phyloP scores from a whole-genome alignment of 192 early-diverging fungal species.

The Allomyces javanicus region DNA sequence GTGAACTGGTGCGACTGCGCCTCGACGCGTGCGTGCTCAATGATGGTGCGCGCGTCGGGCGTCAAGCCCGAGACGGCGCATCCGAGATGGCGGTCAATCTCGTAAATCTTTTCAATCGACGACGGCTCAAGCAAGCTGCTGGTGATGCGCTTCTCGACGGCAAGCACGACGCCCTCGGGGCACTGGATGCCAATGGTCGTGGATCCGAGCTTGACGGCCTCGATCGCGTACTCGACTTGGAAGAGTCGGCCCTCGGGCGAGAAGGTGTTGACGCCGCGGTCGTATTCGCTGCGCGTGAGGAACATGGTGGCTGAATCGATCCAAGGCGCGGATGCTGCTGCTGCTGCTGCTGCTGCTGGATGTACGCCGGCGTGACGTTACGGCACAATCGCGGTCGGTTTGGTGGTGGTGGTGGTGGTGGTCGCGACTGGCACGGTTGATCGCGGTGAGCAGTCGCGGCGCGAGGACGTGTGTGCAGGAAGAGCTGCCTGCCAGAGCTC shows the following conservation, averaged over 20 bases:
- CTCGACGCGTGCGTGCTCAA: conserved; percentile 91
- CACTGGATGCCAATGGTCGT: conserved; percentile 97
- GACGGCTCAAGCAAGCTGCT: conserved; percentile 76
- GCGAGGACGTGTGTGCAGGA: too few species aligned
- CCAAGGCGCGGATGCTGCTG: too few species aligned
- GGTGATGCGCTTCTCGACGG: conserved; percentile 93
- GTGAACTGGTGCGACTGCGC: conserved; percentile 91
- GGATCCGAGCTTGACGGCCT: conserved; percentile 97
- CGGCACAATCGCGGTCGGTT: too few species aligned
- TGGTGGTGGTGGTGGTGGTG: too few species aligned
- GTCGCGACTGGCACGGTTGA: too few species aligned
- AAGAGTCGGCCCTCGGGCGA: conserved; percentile 97
- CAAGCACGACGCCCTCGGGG: conserved; percentile 75
- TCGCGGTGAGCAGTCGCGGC: too few species aligned
- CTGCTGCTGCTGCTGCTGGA: too few species aligned
- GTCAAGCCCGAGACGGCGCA: conserved; percentile 95
- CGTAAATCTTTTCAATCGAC: conserved; percentile 95
- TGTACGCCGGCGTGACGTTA: too few species aligned
- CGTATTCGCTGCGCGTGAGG: conserved; percentile 81
- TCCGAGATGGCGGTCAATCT: conserved; percentile 86
- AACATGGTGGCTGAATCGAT: conserved; percentile 20
- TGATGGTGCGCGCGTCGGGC: conserved; percentile 92
- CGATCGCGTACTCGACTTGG: conserved; percentile 99
- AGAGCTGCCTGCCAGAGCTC: too few species aligned
- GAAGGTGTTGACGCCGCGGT: conserved; percentile 98